A percentile compares a stretch with the other conserved stretches of the same genome.
These are phyloP conservation scores for Diplodia seriata DNA, from an alignment of 2,329 filamentous ascomycete genomes.

Conservation along the genomic window DNA sequence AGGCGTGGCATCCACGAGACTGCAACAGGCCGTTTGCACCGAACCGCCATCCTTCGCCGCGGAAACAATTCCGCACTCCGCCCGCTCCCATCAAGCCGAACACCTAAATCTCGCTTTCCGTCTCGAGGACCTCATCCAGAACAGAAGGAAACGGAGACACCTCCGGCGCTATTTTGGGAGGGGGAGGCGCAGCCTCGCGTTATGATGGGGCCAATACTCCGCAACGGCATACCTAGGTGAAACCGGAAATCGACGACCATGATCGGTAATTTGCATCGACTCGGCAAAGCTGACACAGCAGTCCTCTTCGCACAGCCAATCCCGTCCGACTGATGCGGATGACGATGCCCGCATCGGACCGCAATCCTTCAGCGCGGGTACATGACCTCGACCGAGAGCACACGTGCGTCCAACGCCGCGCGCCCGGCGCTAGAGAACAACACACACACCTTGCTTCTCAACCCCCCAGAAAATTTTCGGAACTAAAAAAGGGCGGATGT, in stretches of 20 bases:
- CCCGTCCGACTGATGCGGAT: background rate
- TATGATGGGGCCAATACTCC: background rate
- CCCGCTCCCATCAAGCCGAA: background rate
- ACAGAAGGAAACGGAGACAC: background rate
- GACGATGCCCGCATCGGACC: background rate
- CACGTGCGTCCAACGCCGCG: too few relatives aligned
- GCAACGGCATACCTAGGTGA: background rate
- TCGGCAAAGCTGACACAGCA: conserved; percentile 2
- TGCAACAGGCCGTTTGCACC: background rate
- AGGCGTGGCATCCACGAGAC: background rate
- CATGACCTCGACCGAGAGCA: too few relatives aligned
- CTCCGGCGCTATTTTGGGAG: conserved; percentile 7
- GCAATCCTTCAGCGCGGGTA: background rate
- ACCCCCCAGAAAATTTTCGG: background rate
- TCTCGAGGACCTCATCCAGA: background rate
- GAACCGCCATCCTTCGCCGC: background rate
- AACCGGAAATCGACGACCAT: background rate
- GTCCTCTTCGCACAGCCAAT: too few relatives aligned
- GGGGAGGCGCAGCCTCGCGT: background rate
- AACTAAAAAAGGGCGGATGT: background rate
- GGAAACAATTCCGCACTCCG: background rate
- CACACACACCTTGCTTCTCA: background rate
- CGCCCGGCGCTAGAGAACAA: too few relatives aligned
- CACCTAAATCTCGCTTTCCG: background rate
- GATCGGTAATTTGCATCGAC: conserved; percentile 17